Conservation (phyloP, 345 rosid genomes). For the Citrus inodora region DNA sequence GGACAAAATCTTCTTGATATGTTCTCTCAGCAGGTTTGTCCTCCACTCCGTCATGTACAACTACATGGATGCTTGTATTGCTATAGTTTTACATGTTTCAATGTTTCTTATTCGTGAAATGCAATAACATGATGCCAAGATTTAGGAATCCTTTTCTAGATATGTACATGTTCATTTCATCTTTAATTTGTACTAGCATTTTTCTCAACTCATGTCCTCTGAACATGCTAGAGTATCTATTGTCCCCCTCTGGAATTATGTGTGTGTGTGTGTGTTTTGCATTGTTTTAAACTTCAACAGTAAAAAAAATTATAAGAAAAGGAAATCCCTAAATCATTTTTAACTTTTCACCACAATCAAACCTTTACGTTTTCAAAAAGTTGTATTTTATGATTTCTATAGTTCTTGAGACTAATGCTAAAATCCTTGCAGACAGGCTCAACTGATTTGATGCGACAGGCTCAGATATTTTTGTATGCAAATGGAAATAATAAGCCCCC, state of each 20-base stretch:
- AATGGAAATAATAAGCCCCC: slow-evolving; percentile 82
- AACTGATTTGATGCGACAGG: slow-evolving; percentile 65
- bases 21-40: slow-evolving; percentile 65
- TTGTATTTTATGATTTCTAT: not conserved
- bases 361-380: not conserved
- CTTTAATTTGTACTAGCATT: not conserved
- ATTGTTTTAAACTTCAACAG: too few species aligned
- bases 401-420: slow-evolving; percentile 2
- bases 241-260: not conserved
- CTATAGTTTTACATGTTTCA: not conserved
- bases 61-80: not conserved
- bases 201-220: not conserved
- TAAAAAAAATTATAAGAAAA: not conserved
- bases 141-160: not conserved
- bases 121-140: not conserved
- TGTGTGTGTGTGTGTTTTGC: not conserved
- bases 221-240: not conserved
- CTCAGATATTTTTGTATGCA: slow-evolving; percentile 73
- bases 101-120: not conserved
- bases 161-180: not conserved
- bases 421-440: slow-evolving; percentile 55
- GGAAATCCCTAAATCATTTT: not conserved
- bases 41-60: not conserved
- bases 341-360: not conserved
- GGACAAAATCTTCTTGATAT: slow-evolving; percentile 78